Base-by-base conservation (phyloP, 2,329 filamentous ascomycete genomes). In the Fusarium sp. region DNA sequence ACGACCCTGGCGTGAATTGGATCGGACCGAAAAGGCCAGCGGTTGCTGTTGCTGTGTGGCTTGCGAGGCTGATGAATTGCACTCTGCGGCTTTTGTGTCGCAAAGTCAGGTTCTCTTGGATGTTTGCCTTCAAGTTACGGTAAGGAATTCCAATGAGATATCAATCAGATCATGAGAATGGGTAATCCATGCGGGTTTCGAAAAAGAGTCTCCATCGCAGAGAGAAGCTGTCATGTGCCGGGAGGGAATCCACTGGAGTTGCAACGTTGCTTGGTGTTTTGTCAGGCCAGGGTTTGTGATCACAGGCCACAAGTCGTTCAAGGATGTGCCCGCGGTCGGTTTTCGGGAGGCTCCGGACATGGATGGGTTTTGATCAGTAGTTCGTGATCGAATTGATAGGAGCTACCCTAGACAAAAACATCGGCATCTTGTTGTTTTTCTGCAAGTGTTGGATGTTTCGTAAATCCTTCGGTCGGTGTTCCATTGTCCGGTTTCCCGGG, bases 11-110 rank as follows among this genome's bases (percentile, higher is more conserved):
- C 49, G 66, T 33, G 24, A 31, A 59, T 20, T 55, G 55, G 61
- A 58, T 79, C 77, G 77, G 77, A 62, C 77, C 77, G 77, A 79
- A 79, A 73, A 76, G 77, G 77, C 77, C 70, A 69, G 46, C 46
- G n/a, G 46, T 31, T n/a, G 42, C 24, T n/a, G n/a, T n/a, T 3
- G 17, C 29, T 33, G 55, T 27, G 31, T 24, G 14, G 33, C 17
- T 59, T 67, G 69, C 74, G 64, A 77, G 75, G 75, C 75, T 77
- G 75, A 77, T 17, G 20, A 59, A 66, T 33, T 33, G 31, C 11
- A 33, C 31, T 33, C 5, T 33, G 46, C 24, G 49, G 44, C 66
- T 65, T 53, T 46, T 8, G 4, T 51, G 46, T 51, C 46, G 46
- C 46, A 2, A 31, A 31, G 10, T 11, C 10, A n/a, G 11, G 44